Percentiles rank a stretch among this genome's conserved stretches.
These are phyloP conservation scores for Lanmaoa rubissima DNA, from an alignment of 768 basidiomycete species.

Conservation along the genomic window DNA sequence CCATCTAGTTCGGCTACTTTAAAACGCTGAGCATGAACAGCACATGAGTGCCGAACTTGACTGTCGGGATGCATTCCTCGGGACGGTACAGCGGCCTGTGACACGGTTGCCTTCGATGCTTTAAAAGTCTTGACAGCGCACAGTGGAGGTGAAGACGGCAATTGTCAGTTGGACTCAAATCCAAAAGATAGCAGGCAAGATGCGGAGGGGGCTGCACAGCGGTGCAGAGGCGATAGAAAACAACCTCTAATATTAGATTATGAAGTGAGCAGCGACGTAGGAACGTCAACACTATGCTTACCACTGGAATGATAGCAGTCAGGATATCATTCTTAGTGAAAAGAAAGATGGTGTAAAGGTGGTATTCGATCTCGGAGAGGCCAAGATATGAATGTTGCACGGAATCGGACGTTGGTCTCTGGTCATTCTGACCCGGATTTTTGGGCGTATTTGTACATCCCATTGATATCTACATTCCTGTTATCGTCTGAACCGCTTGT, in stretches of 20 bases:
- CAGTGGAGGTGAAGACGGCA: conserved; percentile 43
- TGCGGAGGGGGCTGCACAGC: conserved; percentile 10
- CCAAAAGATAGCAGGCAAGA: conserved; percentile 32
- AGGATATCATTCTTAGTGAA: conserved; percentile 48
- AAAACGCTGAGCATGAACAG: too few species aligned
- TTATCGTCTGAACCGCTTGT: not conserved
- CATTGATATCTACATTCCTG: not conserved
- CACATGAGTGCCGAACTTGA: too few species aligned
- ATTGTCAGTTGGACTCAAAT: conserved; percentile 40
- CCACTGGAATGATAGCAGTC: conserved; percentile 47
- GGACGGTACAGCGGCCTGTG: conserved; percentile 41
- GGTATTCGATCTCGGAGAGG: conserved; percentile 19
- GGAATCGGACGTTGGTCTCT: not conserved
- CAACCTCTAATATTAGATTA: conserved; percentile 23
- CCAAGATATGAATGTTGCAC: conserved; percentile 7
- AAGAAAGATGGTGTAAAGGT: conserved; percentile 35
- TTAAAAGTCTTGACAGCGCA: conserved; percentile 49
- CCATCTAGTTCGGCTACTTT: too few species aligned
- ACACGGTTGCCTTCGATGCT: conserved; percentile 43
- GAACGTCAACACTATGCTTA: conserved; percentile 21
- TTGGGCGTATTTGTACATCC: conserved; percentile 3
- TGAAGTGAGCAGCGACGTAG: not conserved
- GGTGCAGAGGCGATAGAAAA: conserved; percentile 37
- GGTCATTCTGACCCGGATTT: not conserved
- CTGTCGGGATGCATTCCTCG: too few species aligned